Conservation (phyloP, 352 stramenopile genomes). For the Aphanomyces cochlioides region DNA sequence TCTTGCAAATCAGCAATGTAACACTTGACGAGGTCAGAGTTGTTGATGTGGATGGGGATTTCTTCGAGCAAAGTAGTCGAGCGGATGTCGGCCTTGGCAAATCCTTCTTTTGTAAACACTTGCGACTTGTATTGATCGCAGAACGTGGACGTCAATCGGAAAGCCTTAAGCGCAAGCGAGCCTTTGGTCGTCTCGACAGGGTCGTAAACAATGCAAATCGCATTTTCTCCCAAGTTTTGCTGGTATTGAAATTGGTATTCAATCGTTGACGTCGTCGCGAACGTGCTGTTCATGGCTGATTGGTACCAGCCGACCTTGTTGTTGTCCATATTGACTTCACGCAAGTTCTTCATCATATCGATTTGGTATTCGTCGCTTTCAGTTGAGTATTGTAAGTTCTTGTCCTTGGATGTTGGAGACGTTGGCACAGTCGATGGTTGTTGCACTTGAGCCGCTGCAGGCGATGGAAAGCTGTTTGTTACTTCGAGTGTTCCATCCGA, state of each 20-base stretch:
- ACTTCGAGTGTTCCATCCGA: slow-evolving; percentile 91
- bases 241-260: slow-evolving; percentile 97
- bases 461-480: slow-evolving; percentile 97
- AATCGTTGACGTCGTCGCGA: slow-evolving; percentile 92
- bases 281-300: slow-evolving; percentile 95
- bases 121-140: slow-evolving; percentile 87
- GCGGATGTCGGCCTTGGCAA: slow-evolving; percentile 78
- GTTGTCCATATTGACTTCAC: slow-evolving; percentile 98
- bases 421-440: slow-evolving; percentile 37
- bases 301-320: slow-evolving; percentile 99
- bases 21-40: slow-evolving; percentile 92
- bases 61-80: slow-evolving; percentile 93
- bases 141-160: slow-evolving; percentile 93
- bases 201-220: slow-evolving; percentile 98
- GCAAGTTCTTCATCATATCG: slow-evolving; percentile 99
- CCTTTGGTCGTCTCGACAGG: slow-evolving; percentile 93
- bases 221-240: slow-evolving; percentile 94
- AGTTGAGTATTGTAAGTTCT: slow-evolving; percentile 61
- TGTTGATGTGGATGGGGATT: slow-evolving; percentile 94
- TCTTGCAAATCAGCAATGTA: slow-evolving; percentile 88
- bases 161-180: slow-evolving; percentile 92
- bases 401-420: slow-evolving; percentile 57
- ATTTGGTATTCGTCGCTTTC: slow-evolving; percentile 94
- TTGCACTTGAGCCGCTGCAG: slow-evolving; percentile 35
- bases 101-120: slow-evolving; percentile 77